These are phyloP conservation scores for Atkinsonella texensis DNA, from an alignment of 2,329 filamentous ascomycete genomes.

Conservation along the genomic window DNA sequence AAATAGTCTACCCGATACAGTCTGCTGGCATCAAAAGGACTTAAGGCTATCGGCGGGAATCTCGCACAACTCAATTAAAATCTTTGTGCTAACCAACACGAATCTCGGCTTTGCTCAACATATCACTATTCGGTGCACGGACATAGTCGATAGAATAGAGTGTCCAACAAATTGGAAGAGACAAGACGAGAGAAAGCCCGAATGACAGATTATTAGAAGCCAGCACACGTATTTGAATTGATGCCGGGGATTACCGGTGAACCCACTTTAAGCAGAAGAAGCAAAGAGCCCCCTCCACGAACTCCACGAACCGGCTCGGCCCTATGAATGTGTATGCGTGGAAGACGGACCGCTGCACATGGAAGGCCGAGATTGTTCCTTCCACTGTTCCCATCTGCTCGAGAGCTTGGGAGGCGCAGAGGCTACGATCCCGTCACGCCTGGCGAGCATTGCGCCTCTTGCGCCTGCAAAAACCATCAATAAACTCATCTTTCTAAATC, in stretches of 20 bases:
- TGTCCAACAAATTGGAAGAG: too few species aligned
- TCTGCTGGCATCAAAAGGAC: not conserved
- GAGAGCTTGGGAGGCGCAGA: not conserved
- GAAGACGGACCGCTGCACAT: constrained; percentile 15
- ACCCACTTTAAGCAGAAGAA: not conserved
- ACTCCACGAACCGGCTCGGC: constrained; percentile 10
- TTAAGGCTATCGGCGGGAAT: too few species aligned
- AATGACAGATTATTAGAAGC: too few species aligned
- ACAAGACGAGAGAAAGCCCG: not conserved
- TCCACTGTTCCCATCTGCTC: constrained; percentile 1
- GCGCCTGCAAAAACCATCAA: not conserved
- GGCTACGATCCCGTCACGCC: not conserved
- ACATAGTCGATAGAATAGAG: too few species aligned
- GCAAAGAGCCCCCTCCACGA: not conserved
- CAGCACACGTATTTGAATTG: too few species aligned
- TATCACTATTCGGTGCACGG: not conserved
- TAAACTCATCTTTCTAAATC: not conserved
- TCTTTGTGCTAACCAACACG: too few species aligned
- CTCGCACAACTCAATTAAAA: too few species aligned
- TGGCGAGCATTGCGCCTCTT: not conserved
- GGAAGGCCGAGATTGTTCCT: constrained; percentile 11
- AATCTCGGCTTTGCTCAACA: too few species aligned
- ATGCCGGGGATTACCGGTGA: not conserved
- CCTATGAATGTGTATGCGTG: constrained; percentile 11
- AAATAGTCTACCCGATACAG: not conserved